Evolutionary conservation across 2,329 filamentous ascomycete genomes (phyloP).

Genomic region (Nemania diffusa): DNA sequence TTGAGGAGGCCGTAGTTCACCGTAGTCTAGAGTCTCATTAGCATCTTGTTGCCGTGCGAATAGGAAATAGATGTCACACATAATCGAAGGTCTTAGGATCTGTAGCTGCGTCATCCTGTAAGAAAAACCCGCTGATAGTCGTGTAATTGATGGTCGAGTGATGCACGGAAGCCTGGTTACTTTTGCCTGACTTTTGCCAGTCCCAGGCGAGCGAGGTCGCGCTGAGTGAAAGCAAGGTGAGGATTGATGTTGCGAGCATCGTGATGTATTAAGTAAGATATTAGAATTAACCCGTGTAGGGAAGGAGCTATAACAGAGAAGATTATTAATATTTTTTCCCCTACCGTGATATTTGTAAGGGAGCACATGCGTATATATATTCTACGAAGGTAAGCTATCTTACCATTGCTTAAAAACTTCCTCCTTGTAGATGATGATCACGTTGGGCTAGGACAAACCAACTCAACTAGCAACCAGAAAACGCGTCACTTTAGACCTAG

Average conservation of each 20-base stretch:
- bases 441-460: background rate
- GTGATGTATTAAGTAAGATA: background rate
- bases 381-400: background rate
- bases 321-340: background rate
- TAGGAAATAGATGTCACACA: slow-evolving; percentile 53
- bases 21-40: slow-evolving; percentile 56
- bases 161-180: slow-evolving; percentile 33
- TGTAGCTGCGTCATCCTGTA: slow-evolving; percentile 70
- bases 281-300: background rate
- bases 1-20: slow-evolving; percentile 74
- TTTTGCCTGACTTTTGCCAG: slow-evolving; percentile 40
- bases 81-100: slow-evolving; percentile 70
- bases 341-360: background rate
- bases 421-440: background rate
- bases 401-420: background rate
- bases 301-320: background rate
- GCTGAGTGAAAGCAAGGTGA: slow-evolving; percentile 40
- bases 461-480: background rate
- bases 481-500: background rate
- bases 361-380: background rate
- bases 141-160: slow-evolving; percentile 65
- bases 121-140: slow-evolving; percentile 70
- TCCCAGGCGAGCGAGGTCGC: slow-evolving; percentile 39
- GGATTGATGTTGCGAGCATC: slow-evolving; percentile 35
- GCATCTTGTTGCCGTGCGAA: background rate